Percentiles rank a stretch among this genome's conserved stretches.
These are phyloP conservation scores for Hibiscus trionum DNA, from an alignment of 345 rosid genomes.

Conservation along the genomic window DNA sequence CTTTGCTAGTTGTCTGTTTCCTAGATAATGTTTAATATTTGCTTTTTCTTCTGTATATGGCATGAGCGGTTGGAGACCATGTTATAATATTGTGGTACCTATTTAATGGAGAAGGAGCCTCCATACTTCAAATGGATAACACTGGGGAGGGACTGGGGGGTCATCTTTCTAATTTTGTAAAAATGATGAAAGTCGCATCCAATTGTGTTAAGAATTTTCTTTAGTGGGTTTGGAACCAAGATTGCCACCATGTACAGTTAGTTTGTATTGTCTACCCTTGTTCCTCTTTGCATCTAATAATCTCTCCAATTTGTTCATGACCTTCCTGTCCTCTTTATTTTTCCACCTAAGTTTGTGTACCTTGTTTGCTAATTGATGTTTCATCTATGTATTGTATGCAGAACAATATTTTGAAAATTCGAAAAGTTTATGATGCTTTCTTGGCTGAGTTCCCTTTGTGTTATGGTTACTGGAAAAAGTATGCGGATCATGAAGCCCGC, in stretches of 20 bases:
- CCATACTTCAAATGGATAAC: background rate
- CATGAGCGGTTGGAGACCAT: background rate
- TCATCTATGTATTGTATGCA: conserved; percentile 26
- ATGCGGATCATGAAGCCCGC: conserved; percentile 91
- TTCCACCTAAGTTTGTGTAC: background rate
- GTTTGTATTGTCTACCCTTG: background rate
- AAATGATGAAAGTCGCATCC: background rate
- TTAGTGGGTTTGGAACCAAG: background rate
- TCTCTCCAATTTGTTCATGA: background rate
- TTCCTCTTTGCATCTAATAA: background rate
- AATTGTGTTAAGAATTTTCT: background rate
- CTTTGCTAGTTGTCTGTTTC: background rate
- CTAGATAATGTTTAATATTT: background rate
- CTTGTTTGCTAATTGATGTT: conserved; percentile 15
- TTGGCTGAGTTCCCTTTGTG: conserved; percentile 91
- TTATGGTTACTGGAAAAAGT: conserved; percentile 99
- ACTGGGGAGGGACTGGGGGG: background rate
- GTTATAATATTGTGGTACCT: background rate
- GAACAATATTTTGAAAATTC: conserved; percentile 78
- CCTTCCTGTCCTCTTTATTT: background rate
- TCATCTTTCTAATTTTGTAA: background rate
- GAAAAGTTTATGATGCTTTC: conserved; percentile 81
- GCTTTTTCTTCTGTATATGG: background rate
- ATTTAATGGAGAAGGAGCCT: background rate
- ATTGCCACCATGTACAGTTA: background rate